phyloP scores from a whole-genome alignment of 176 grass and related monocot genomes.

The Musa beccarii region DNA sequence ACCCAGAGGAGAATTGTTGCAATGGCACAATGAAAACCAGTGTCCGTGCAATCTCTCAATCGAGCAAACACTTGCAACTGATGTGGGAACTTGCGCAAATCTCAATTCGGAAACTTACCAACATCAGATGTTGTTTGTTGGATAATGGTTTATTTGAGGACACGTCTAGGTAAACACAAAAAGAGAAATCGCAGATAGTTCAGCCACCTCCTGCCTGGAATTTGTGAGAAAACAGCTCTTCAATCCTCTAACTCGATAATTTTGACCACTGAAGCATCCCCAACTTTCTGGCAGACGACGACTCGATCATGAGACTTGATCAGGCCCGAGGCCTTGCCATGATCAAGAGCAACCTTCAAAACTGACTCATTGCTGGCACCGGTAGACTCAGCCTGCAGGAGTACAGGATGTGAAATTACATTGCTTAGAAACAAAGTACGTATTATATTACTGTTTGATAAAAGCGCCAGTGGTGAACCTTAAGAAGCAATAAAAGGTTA shows the following conservation, averaged over 20 bases:
- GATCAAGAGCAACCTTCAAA: constrained; percentile 95
- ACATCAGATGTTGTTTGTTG: too few species aligned
- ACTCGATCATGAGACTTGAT: constrained; percentile 96
- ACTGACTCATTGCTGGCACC: constrained; percentile 78
- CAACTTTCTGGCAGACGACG: constrained; percentile 91
- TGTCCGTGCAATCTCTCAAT: too few species aligned
- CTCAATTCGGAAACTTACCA: too few species aligned
- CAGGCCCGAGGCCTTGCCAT: constrained; percentile 73
- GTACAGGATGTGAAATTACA: background rate
- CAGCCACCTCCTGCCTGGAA: background rate
- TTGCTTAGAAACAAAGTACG: background rate
- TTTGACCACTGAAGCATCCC: constrained; percentile 93
- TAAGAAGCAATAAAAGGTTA: too few species aligned
- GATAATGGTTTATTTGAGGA: background rate
- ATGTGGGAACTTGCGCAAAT: too few species aligned
- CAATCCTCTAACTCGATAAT: constrained; percentile 95
- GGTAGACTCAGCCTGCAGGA: constrained; percentile 65
- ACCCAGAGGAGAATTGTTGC: too few species aligned
- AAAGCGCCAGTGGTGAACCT: background rate
- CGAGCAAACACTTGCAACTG: too few species aligned
- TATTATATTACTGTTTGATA: background rate
- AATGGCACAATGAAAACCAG: too few species aligned
- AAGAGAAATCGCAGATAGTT: background rate
- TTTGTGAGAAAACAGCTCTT: background rate
- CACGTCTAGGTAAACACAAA: background rate